Conservation (phyloP, 345 rosid genomes). For the Carallia brachiata region DNA sequence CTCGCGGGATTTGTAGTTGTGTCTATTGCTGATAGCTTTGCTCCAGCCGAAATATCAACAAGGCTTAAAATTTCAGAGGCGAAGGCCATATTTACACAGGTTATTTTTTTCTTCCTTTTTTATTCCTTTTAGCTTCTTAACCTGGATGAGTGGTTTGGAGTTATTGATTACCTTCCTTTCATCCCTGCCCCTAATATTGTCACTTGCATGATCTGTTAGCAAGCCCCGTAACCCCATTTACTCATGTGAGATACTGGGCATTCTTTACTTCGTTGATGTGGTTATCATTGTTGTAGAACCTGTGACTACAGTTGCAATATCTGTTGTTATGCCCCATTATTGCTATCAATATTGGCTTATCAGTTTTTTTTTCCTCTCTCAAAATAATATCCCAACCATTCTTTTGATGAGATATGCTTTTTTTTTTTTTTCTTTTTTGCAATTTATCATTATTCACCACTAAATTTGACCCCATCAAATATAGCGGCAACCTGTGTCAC, state of each 20-base stretch:
- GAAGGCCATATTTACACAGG: slow-evolving; percentile 94
- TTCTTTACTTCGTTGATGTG: no score
- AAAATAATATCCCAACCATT: not conserved
- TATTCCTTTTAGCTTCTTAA: not conserved
- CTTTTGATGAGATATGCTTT: not conserved
- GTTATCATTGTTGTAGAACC: no score
- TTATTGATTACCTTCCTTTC: not conserved
- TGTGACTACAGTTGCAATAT: not conserved
- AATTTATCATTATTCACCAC: not conserved
- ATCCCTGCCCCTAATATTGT: no score
- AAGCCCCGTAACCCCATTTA: no score
- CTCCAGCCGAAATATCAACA: slow-evolving; percentile 74
- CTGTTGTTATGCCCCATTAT: not conserved
- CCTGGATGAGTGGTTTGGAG: not conserved
- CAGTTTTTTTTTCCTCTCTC: not conserved
- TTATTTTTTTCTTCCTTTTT: slow-evolving; percentile 11
- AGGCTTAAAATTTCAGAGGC: slow-evolving; percentile 85
- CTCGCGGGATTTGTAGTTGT: slow-evolving; percentile 86
- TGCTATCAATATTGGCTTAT: not conserved
- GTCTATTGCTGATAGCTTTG: slow-evolving; percentile 96
- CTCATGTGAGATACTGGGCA: no score
- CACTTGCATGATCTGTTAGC: no score
- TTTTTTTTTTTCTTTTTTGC: not conserved
- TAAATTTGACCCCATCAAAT: not conserved
- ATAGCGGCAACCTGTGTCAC: not conserved